These are phyloP conservation scores for Podospora pseudoanserina DNA, from an alignment of 495 filamentous ascomycete species.

Conservation along the genomic window DNA sequence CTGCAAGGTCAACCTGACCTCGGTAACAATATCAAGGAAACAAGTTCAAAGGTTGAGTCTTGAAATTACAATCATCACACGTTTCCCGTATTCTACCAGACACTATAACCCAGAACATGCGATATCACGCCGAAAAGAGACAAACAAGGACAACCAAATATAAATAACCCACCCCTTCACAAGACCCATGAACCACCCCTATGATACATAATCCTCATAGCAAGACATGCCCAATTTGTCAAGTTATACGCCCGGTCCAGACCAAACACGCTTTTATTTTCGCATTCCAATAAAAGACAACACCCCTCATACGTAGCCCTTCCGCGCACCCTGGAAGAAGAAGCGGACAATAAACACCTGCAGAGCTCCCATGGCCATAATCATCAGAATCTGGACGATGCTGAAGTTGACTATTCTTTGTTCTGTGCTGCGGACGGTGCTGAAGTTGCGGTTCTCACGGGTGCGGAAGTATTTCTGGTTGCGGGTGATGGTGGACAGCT, in stretches of 20 bases:
- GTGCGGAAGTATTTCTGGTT: constrained; percentile 99
- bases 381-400: constrained; percentile 84
- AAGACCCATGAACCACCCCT: constrained; percentile 25
- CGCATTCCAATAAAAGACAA: not conserved
- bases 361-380: constrained; percentile 92
- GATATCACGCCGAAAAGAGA: constrained; percentile 15
- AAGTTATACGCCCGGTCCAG: constrained; percentile 22
- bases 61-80: constrained; percentile 2
- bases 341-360: constrained; percentile 98
- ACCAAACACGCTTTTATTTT: constrained; percentile 16
- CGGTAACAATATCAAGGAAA: not conserved
- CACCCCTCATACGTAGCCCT: constrained; percentile 53
- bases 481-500: constrained; percentile 91
- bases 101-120: constrained; percentile 4
- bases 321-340: constrained; percentile 79
- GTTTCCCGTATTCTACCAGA: constrained; percentile 5
- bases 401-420: constrained; percentile 95
- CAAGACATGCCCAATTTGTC: constrained; percentile 26
- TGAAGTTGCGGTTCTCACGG: constrained; percentile 97
- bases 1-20: not conserved
- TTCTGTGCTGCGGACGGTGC: constrained; percentile 95
- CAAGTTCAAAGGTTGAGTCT: not conserved
- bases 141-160: constrained; percentile 8
- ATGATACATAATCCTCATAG: constrained; percentile 24
- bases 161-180: constrained; percentile 10